Evolutionary conservation across 164 flowering plant genomes (phyloP), one percentile per base, ranked within the genome.

Genomic region (Annona cherimola): DNA sequence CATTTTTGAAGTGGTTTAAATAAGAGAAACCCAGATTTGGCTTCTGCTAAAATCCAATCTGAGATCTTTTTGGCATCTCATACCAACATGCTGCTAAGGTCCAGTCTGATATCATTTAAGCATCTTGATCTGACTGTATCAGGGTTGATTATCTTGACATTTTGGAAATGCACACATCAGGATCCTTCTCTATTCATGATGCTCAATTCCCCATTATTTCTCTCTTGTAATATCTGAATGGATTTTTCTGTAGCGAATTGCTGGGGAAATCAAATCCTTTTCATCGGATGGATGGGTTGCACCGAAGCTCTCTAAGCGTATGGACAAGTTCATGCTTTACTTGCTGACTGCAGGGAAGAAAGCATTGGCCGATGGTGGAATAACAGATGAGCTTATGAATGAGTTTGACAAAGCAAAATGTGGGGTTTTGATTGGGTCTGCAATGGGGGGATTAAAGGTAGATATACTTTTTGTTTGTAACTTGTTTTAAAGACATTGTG

Each of bases 361-460:
- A 79, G 99, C 99, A 46, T 79, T 95, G 86, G 90, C 83, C 45
- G 93, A 95, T 88, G 97, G 83, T 73, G 96, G 97, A 45, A 76
- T 95, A 46, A 88, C 92, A 5, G 91, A 89, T 69, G 92, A 90
- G 66, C 79, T 86, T 2, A 84, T 86, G 91, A 76, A 70, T 9
- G 88, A 84, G 79, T 71, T 95, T 57, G 86, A 91, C 74, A 89
- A 86, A 80, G n/a, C 85, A 40, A 89, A 70, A 81, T 95, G 99
- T 75, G 99, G 99, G 40, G 96, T 95, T 66, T 68, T 93, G 79
- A 91, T 95, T 83, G 99, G 99, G 72, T 93, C 99, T 20, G 98
- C 87, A 75, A 83, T 95, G 92, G 99, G 99, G 78, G 99, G 99
- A 50, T 93, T 95, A 94, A 90, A 91, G 93, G 99, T 93, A 80